Evolutionary conservation across 371 early-diverging fungal species (phyloP), one percentile per base, ranked within the genome.

Genomic region (Zopfochytrium polystomum): DNA sequence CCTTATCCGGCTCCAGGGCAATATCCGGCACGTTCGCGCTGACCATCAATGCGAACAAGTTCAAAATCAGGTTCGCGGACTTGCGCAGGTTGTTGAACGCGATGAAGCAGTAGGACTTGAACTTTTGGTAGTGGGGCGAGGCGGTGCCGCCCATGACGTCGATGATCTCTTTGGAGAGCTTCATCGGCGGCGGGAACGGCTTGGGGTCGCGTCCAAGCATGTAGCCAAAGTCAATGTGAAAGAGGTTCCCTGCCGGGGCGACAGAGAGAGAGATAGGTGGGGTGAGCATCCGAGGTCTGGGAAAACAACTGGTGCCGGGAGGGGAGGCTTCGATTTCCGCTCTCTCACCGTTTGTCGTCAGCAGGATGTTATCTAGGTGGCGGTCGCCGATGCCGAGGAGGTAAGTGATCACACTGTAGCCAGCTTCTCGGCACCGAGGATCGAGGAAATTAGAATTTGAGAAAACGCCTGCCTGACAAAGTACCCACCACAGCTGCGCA

Each of bases 351-450:
- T 87, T 81, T 27, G 86, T 83, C 0, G 95, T 90, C 29, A 99
- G 71, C 32, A 99, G 73, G 38, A 99, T 67, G 69, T 99, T 99
- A 65, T 98, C 99, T 67, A 96, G 75, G 74, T 98, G 98, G 5
- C 99, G 87, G 75, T 99, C 99, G n/a, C 99, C 98, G n/a, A 99
- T 90, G 18, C 96, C 98, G 11, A 99, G 79, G 11, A 99, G 65
- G 72, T 97, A 99, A 1, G 94, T 96, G 52, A 98, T 95, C 11
- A 99, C 95, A 72, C 95, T 94, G 72, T 98, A 99, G 1, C 97
- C 98, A 35, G 98, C 91, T 90, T 58, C 5, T 27, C 1, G 25
- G 15, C 11, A 44, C 34, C n/a, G n/a, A n/a, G n/a, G n/a, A 56
- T 23, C 6, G 49, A 25, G 3, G 35, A 2, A 31, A 9, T 18